Evolutionary conservation across 805 yeast species (phyloP), one percentile per base, ranked within the genome.

Genomic region (Starmerella floricola): DNA sequence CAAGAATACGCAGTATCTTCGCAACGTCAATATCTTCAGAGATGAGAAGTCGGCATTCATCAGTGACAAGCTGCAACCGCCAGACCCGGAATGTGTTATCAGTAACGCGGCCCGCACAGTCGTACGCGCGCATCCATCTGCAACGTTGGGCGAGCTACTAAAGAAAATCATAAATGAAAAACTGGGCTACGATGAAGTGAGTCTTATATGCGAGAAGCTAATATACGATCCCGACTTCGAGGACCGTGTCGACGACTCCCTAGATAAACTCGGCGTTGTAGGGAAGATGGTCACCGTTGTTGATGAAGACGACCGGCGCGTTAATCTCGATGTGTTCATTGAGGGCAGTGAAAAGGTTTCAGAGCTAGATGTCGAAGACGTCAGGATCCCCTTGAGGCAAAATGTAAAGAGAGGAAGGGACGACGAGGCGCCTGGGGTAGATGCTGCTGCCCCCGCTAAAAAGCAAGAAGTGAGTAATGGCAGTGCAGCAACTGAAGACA

Each of bases 171-270:
- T 87, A 3, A 58, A 66, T 21, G 55, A 52, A 1, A 66, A 67
- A 40, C 78, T 79, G 52, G 67, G 65, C 0, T 83, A 75, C 55
- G 73, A 55, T 6, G 76, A 79, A 6, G 68, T 69, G 35, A 51
- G 71, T 30, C 55, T 82, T 6, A 69, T 79, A 17, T 64, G 78
- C 20, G 79, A 78, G 29, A 70, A 72, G 50, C 66, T 91, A 46
- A 58, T 91, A 8, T 84, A 83, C 52, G 98, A 91, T 61, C 69
- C 69, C 44, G 98, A 88, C 55, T 86, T 83, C 58, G 94, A 84
- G 38, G 97, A 87, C 55, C 78, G 88, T 54, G 53, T 67, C 11
- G 64, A 62, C 0, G 66, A 63, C 27, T 57, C 67, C 0, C 61
- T 91, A 15, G 43, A 48, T 1, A 73, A 71, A 1, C 59, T 79